These are phyloP conservation scores for Chalaropsis ovoidea DNA, from an alignment of 2,329 filamentous ascomycete species.

Conservation along the genomic window DNA sequence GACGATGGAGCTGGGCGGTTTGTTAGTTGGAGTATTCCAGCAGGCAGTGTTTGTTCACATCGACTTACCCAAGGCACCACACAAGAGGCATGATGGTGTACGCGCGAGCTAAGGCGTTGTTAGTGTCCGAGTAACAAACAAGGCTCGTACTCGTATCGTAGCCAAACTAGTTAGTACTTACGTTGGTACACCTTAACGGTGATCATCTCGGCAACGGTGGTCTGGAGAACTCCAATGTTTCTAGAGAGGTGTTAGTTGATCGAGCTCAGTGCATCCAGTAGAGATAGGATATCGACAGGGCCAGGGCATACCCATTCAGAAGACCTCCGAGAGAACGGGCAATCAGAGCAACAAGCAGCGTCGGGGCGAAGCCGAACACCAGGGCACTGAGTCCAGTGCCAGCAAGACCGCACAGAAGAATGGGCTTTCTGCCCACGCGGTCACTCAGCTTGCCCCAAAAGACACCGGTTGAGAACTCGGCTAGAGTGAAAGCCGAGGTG, in stretches of 20 bases:
- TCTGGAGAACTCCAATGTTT: constrained; percentile 91
- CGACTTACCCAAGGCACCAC: constrained; percentile 80
- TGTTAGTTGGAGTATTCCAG: not conserved
- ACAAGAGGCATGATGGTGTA: constrained; percentile 98
- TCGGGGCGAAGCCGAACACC: constrained; percentile 81
- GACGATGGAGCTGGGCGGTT: constrained; percentile 60
- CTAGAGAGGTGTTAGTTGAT: constrained; percentile 34
- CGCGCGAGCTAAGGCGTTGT: constrained; percentile 56
- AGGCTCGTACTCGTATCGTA: too few species aligned
- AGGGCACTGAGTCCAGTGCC: constrained; percentile 90
- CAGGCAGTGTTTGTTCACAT: not conserved
- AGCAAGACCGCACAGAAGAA: constrained; percentile 76
- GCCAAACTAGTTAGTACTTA: constrained; percentile 37
- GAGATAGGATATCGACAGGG: too few species aligned
- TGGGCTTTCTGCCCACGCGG: constrained; percentile 81
- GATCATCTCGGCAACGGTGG: constrained; percentile 86
- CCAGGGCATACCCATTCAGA: constrained; percentile 65
- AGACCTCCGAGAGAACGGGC: constrained; percentile 83
- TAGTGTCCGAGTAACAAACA: constrained; percentile 28
- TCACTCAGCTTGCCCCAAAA: constrained; percentile 92
- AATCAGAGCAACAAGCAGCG: constrained; percentile 68
- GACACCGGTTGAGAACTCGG: constrained; percentile 85
- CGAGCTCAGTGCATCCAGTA: not conserved
- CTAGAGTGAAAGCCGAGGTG: constrained; percentile 89
- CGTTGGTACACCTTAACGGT: constrained; percentile 88